Base-by-base conservation (phyloP, 2,329 filamentous ascomycete genomes). In the Penicillium sp. region DNA sequence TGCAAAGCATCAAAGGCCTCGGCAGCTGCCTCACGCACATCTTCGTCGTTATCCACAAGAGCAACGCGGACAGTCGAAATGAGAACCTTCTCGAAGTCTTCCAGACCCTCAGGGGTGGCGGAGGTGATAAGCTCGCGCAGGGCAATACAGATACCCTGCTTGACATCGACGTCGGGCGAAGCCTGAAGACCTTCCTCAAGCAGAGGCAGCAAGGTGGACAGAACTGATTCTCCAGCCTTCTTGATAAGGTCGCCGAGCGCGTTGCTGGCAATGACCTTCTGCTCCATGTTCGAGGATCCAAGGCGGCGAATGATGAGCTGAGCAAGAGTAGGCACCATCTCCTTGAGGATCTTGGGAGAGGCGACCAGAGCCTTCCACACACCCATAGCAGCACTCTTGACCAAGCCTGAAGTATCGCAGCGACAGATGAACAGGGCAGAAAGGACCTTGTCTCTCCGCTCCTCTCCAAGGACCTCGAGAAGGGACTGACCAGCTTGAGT, bases 281-380 rank as follows among this genome's bases (percentile, higher is more conserved):
- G 95, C 75, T 99, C 95, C 88, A 96, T 93, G 71, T 97, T 98
- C 46, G 93, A 90, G 74, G 93, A 98, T 60, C 92, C 95, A 65
- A 99, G 84, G 49, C 95, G 90, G 58, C 91, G 87, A 72, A 99
- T 98, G 67, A 99, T 89, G 62, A 99, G 87, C 73, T 97, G 93
- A 6, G 92, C 96, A 59, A 99, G 87, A 1, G 92, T 97, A 45
- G 95, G 93, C 47, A 97, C 89, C 69, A 99, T 85, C 72, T 99
- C 95, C 79, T 96, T 96, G 69, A 99, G 87, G 14, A 90, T 97
- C 65, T 88, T 88, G 31, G 95, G 95, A 58, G 90, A 93, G 56
- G 93, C 90, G 47, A 99, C 95, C 69, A 98, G 82, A 58, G 93
- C 93, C 79, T 99, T 99, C 95, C 95, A 99, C 48, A 99, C 93